Evolutionary conservation across 1,284 basidiomycete genomes (phyloP), one percentile per base, ranked within the genome.

Genomic region (Trichosporon ovoides): DNA sequence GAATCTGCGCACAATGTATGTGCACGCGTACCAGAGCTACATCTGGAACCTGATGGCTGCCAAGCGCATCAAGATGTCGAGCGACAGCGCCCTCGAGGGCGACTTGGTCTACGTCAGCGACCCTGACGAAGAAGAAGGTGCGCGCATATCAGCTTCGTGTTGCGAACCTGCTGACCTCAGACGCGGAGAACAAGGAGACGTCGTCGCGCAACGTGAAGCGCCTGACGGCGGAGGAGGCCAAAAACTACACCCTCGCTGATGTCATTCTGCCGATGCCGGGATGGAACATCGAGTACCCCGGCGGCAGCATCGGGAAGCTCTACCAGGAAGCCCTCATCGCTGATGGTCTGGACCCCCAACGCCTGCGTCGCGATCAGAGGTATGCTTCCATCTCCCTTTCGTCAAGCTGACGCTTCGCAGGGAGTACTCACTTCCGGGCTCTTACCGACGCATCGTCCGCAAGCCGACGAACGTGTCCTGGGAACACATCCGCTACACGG

Each of bases 11-110:
- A 80, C 95, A 62, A 98, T 99, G 91, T 98, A 98, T 72, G 86
- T 98, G 50, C 96, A 99, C 76, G 94, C 95, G 36, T 98, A 98
- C 76, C 96, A 99, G 76, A 95, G 91, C 16, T 98, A 98, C 69
- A 86, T 98, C 31, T 99, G 95, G 96, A 99, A 98, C 77, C 84
- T 90, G 43, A 86, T 97, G 57, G 90, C 93, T 20, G 96, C 93
- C 13, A 91, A 95, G 75, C 86, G 96, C 14, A 86, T 98, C 67
- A 85, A 84, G 63, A 86, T 88, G 71, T 93, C 94, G 1, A 80
- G 84, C 16, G 85, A 86, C 14, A 83, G 83, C 60, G 85, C 91
- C 0, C 82, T 94, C 28, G 84, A 84, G 10, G 96, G 96, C 0
- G 96, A 99, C 73, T 80, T 97, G 13, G 88, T 96, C 9, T 87